Evolutionary conservation across 176 grass and related monocot genomes (phyloP), one percentile per base, ranked within the genome.

Genomic region (Lolium multiflorum): DNA sequence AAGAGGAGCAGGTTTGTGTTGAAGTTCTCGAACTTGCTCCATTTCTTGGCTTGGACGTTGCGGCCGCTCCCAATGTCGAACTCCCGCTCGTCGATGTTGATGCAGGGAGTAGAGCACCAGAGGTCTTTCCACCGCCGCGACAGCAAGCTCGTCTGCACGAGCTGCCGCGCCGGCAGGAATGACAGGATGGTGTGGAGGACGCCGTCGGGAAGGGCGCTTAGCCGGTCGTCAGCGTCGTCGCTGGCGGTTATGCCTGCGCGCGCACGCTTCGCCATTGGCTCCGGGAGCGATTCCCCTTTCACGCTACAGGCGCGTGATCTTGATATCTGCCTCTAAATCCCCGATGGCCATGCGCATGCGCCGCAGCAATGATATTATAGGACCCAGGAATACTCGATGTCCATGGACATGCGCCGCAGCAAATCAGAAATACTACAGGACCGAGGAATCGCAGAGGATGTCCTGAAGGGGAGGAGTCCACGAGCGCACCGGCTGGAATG

Each of bases 1-100:
- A 87, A 74, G 4, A 87, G 38, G 56, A 81, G 78, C 43, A 81
- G n/a, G 21, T 54, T 55, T 35, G 17, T 55, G 79, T 1, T 24
- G 38, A 21, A 28, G n/a, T 14, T 21, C 66, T 44, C 20, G 18
- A 72, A 72, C 38, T 39, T 69, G 66, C 67, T 39, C 67, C 67
- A 71, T 71, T 41, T 71, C 67, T 71, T 41, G 1, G 22, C 4
- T 13, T 11, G 3, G 22, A 63, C 60, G 11, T 63, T 63, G 60
- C 60, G 22, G 4, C 60, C 22, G 22, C 60, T 71, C 17, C 67
- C 67, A 38, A 71, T 43, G 37, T 71, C 38, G 17, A 71, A 44
- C 35, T 71, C 68, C 38, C 68, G 12, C 49, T 41, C 2, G 31
- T 51, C 49, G 18, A 37, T 82, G 65, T 14, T n/a, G 65, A 9